Base-by-base conservation (phyloP, 1,284 basidiomycete species). In the Ganoderma boninense region DNA sequence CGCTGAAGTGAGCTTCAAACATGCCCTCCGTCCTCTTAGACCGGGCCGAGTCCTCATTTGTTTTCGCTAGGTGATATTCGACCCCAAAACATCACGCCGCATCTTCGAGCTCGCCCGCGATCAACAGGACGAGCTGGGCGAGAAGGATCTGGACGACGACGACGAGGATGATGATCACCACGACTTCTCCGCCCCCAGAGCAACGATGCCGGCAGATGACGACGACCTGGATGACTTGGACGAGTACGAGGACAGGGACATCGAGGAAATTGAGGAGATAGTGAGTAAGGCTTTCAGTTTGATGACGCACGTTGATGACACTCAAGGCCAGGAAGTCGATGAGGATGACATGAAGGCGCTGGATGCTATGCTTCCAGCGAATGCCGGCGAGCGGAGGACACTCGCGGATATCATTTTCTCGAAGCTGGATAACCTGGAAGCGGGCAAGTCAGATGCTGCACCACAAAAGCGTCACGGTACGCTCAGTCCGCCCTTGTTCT, bases 341-440 rank as follows among this genome's bases (percentile, higher is more conserved):
- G 90, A 93, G 71, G 90, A 87, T 72, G 97, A 98, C 82, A 86
- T 97, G 80, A 89, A 92, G 74, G 91, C 95, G 13, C 85, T 98
- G 29, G 95, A 97, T 75, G 87, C 91, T 16, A 85, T 97, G 29
- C 87, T 94, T 57, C 94, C 94, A 44, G 82, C 89, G 13, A 92
- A 91, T 80, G 84, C 89, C 23, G 89, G 88, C 38, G 91, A 92
- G 77, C 90, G 95, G 43, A 89, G 90, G 79, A 98, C 96, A 5
- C 85, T 99, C 23, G 97, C 97, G 29, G 97, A 99, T 80, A 86
- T 99, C 46, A 99, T 99, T 73, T 96, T 99, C 80, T 89, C 95
- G 52, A 98, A 99, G 83, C 87, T 99, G 64, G 88, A 92, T 70
- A 87, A 87, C 69, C 86, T 84, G 44, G 87, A 90, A 64, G 77